phyloP scores from a whole-genome alignment of 1,284 basidiomycete species.

The Pyrrhoderma noxium region DNA sequence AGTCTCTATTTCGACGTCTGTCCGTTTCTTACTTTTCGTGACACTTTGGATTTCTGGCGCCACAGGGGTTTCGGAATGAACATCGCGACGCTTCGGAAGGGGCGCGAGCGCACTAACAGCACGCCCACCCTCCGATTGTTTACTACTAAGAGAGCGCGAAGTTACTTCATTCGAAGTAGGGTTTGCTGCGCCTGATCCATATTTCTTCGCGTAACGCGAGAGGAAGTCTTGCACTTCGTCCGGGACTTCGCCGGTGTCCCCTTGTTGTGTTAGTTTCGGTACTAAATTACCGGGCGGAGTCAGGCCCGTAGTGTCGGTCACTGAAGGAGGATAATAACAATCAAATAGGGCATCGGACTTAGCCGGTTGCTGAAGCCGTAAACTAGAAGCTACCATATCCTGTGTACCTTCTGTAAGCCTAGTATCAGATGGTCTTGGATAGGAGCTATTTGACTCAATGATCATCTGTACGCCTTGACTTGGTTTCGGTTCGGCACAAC shows the following conservation, averaged over 20 bases:
- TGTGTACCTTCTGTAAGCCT: too few relatives aligned
- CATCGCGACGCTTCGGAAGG: neutral
- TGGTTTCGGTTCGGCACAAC: too few relatives aligned
- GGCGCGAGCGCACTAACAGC: neutral
- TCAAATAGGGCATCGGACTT: slow-evolving; percentile 5
- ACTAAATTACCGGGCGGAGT: neutral
- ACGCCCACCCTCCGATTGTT: too few relatives aligned
- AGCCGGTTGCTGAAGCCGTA: neutral
- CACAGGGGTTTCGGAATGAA: neutral
- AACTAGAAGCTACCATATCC: too few relatives aligned
- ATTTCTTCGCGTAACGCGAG: slow-evolving; percentile 14
- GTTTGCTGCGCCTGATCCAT: neutral
- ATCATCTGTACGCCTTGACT: too few relatives aligned
- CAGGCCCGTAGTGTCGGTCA: too few relatives aligned
- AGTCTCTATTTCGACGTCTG: too few relatives aligned
- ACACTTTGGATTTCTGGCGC: neutral
- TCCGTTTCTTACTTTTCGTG: neutral
- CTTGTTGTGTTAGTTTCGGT: neutral
- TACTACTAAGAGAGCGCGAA: too few relatives aligned
- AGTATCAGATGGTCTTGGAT: too few relatives aligned
- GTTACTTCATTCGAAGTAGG: neutral
- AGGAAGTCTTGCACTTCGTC: slow-evolving; percentile 14
- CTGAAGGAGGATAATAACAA: neutral
- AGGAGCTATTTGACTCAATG: too few relatives aligned
- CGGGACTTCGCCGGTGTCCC: neutral